Percentiles rank a stretch among this genome's conserved stretches.
These are phyloP conservation scores for Niebla homalea DNA, from an alignment of 495 filamentous ascomycete genomes.

Conservation along the genomic window DNA sequence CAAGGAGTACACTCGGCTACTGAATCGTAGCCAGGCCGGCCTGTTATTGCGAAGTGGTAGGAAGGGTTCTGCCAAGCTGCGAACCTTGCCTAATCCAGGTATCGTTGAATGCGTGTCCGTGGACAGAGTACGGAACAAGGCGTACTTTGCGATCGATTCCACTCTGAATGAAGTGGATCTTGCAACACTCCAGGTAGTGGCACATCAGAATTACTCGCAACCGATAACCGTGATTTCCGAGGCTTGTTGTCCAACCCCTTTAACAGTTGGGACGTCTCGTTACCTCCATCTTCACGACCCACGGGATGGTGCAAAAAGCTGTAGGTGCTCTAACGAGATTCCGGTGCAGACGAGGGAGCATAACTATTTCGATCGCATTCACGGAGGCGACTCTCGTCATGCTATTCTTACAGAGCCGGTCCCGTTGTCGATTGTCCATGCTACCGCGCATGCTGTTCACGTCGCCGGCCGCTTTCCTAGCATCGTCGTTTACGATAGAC, in stretches of 20 bases:
- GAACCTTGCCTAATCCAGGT: slow-evolving; percentile 5
- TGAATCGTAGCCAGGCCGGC: slow-evolving; percentile 50
- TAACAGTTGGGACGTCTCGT: slow-evolving; percentile 75
- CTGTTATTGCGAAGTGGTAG: slow-evolving; percentile 42
- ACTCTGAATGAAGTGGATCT: slow-evolving; percentile 73
- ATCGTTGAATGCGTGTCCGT: slow-evolving; percentile 68
- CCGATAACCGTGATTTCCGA: slow-evolving; percentile 74
- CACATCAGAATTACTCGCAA: slow-evolving; percentile 64
- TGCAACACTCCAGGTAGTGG: slow-evolving; percentile 57
- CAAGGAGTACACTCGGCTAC: slow-evolving; percentile 45
- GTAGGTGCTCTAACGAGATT: slow-evolving; percentile 13
- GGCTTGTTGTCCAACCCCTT: slow-evolving; percentile 53
- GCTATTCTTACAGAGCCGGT: slow-evolving; percentile 70
- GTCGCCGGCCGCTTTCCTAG: slow-evolving; percentile 84
- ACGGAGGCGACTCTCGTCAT: slow-evolving; percentile 32
- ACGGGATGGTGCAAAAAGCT: slow-evolving; percentile 26
- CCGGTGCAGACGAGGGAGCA: slow-evolving; percentile 2
- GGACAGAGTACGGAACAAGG: slow-evolving; percentile 54
- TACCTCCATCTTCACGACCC: slow-evolving; percentile 79
- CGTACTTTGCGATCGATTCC: slow-evolving; percentile 66
- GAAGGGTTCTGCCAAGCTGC: slow-evolving; percentile 12
- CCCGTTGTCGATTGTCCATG: slow-evolving; percentile 57
- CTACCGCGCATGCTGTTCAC: slow-evolving; percentile 49
- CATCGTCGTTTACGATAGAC: slow-evolving; percentile 78
- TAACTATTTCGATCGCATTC: slow-evolving; percentile 19